Conservation (phyloP, 306 rosid species). For the Cotoneaster glaucophyllus region DNA sequence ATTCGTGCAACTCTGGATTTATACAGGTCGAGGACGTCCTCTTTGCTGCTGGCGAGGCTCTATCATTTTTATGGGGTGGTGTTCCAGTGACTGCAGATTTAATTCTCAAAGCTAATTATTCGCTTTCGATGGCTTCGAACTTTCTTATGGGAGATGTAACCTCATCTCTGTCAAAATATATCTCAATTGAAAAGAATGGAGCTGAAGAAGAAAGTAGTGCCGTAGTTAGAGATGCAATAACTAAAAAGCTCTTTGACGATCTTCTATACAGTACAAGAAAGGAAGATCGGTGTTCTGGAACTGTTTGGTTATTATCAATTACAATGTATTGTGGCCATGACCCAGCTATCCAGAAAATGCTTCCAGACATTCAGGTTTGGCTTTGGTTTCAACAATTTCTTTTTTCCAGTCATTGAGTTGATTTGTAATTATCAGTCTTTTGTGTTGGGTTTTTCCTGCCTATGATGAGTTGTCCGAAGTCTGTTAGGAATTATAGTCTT, state of each 20-base stretch:
- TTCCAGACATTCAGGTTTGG: constrained; percentile 95
- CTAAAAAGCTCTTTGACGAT: constrained; percentile 75
- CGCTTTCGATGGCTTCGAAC: constrained; percentile 87
- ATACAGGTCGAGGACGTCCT: constrained; percentile 89
- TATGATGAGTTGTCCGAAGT: no score
- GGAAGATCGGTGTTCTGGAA: constrained; percentile 97
- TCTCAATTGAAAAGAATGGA: constrained; percentile 27
- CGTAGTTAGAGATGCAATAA: constrained; percentile 59
- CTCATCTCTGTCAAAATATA: constrained; percentile 39
- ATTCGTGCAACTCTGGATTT: constrained; percentile 17
- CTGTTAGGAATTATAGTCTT: no score
- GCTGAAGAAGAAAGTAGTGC: constrained; percentile 48
- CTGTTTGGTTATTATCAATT: constrained; percentile 90
- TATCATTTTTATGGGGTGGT: constrained; percentile 93
- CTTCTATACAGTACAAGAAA: constrained; percentile 88
- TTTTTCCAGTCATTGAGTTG: background rate
- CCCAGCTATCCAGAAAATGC: constrained; percentile 68
- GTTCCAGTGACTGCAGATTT: constrained; percentile 87
- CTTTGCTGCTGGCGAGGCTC: constrained; percentile 96
- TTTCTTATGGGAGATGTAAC: constrained; percentile 79
- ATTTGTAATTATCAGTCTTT: background rate
- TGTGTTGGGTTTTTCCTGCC: no score
- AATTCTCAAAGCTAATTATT: constrained; percentile 83
- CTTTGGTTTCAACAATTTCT: background rate
- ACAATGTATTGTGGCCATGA: constrained; percentile 85